These are phyloP conservation scores for Dendryphion nanum DNA, from an alignment of 2,329 filamentous ascomycete species.

Conservation along the genomic window DNA sequence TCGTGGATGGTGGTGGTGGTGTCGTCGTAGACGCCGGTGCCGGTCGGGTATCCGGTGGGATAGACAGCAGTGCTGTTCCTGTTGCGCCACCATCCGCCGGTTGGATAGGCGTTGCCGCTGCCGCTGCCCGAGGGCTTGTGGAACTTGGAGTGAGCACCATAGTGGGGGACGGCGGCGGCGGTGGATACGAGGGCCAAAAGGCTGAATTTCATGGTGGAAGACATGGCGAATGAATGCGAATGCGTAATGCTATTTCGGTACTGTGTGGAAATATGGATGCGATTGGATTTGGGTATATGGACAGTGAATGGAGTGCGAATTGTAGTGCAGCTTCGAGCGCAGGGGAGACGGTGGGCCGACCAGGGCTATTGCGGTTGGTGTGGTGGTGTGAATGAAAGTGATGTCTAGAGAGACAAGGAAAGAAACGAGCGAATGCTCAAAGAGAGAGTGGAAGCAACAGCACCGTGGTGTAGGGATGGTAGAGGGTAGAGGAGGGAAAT, in stretches of 20 bases:
- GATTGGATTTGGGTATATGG: slow-evolving; percentile 8
- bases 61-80: slow-evolving; percentile 23
- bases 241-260: too few relatives aligned
- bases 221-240: slow-evolving; percentile 33
- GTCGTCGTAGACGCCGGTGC: slow-evolving; percentile 8
- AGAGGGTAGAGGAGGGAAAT: slow-evolving; percentile 19
- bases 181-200: slow-evolving; percentile 44
- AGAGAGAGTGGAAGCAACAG: slow-evolving; percentile 37
- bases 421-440: slow-evolving; percentile 45
- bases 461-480: slow-evolving; percentile 28
- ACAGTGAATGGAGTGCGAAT: slow-evolving; percentile 16
- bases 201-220: slow-evolving; percentile 38
- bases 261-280: slow-evolving; percentile 8
- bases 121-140: slow-evolving; percentile 22
- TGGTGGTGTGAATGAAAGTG: slow-evolving; percentile 36
- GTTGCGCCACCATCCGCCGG: slow-evolving; percentile 26
- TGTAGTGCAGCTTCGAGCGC: slow-evolving; percentile 44
- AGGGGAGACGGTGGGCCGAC: slow-evolving; percentile 34
- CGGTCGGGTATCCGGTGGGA: slow-evolving; percentile 14
- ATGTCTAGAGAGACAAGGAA: slow-evolving; percentile 34
- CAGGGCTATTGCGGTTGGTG: slow-evolving; percentile 40
- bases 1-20: slow-evolving; percentile 23
- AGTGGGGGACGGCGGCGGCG: slow-evolving; percentile 40
- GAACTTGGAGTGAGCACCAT: slow-evolving; percentile 24
- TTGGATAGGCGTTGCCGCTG: slow-evolving; percentile 21